Evolutionary conservation across 176 grass and related monocot species (phyloP).

Genomic region (Stipa capillata): DNA sequence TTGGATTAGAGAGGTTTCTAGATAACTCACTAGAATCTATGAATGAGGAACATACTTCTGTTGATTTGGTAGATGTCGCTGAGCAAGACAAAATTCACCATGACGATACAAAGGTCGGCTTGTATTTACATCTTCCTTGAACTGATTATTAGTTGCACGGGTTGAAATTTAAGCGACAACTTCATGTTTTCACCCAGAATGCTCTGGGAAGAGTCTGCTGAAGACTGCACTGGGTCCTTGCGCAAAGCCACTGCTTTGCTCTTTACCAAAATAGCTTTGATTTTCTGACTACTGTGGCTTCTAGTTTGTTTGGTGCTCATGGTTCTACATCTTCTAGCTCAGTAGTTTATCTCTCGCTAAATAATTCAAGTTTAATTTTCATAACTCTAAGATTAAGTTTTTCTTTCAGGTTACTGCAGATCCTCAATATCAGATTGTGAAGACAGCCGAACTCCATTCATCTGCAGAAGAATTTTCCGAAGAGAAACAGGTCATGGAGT

Average conservation of each 20-base stretch:
- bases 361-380: not conserved
- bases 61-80: slow-evolving; percentile 9
- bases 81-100: slow-evolving; percentile 41
- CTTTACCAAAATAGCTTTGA: slow-evolving; percentile 48
- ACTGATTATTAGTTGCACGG: not conserved
- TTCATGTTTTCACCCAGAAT: slow-evolving; percentile 27
- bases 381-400: slow-evolving; percentile 7
- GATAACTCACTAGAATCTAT: slow-evolving; percentile 33
- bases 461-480: slow-evolving; percentile 28
- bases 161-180: slow-evolving; percentile 1
- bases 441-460: slow-evolving; percentile 32
- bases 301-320: slow-evolving; percentile 49
- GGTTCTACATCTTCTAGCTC: slow-evolving; percentile 31
- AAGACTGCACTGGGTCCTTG: slow-evolving; percentile 41
- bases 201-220: slow-evolving; percentile 47
- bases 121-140: not conserved
- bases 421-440: slow-evolving; percentile 55
- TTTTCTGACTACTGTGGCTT: slow-evolving; percentile 62
- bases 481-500: slow-evolving; percentile 34
- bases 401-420: slow-evolving; percentile 43
- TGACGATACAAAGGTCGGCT: slow-evolving; percentile 39
- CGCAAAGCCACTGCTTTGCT: slow-evolving; percentile 47
- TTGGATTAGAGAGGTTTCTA: slow-evolving; percentile 65
- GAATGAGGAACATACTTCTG: slow-evolving; percentile 27
- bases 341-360: slow-evolving; percentile 34